phyloP scores from a whole-genome alignment of 371 early-diverging fungal species.

The Dinochytrium kinnereticum region DNA sequence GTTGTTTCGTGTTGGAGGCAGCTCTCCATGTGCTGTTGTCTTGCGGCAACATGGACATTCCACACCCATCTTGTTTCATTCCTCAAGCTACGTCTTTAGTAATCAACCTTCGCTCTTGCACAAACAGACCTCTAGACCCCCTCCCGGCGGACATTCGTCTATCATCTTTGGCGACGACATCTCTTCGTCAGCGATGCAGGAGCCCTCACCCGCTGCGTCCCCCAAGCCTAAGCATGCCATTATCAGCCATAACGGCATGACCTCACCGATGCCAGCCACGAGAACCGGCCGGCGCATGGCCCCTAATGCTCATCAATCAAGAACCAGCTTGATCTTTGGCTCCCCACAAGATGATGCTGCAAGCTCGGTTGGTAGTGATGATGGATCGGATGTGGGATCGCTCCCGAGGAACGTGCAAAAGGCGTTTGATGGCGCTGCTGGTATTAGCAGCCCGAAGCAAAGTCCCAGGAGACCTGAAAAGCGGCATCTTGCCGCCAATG shows the following conservation, averaged over 20 bases:
- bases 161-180: conserved; percentile 16
- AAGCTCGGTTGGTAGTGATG: conserved; percentile 1
- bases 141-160: conserved; percentile 8
- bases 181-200: not conserved
- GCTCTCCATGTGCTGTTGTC: too few relatives aligned
- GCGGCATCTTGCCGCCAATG: not conserved
- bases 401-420: not conserved
- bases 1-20: too few relatives aligned
- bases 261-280: not conserved
- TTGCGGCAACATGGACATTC: too few relatives aligned
- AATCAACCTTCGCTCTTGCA: not conserved
- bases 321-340: not conserved
- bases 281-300: conserved; percentile 9
- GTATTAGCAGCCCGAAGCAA: not conserved
- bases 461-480: not conserved
- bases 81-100: too few relatives aligned
- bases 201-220: not conserved
- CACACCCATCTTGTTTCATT: too few relatives aligned
- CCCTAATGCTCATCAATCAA: not conserved
- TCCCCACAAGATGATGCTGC: too few relatives aligned
- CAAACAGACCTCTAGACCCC: not conserved
- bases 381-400: too few relatives aligned
- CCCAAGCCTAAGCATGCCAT: not conserved
- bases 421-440: not conserved
- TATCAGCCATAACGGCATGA: not conserved